Base-by-base conservation (phyloP, 2,329 filamentous ascomycete genomes). In the Arthrobotrys pseudoclavata region DNA sequence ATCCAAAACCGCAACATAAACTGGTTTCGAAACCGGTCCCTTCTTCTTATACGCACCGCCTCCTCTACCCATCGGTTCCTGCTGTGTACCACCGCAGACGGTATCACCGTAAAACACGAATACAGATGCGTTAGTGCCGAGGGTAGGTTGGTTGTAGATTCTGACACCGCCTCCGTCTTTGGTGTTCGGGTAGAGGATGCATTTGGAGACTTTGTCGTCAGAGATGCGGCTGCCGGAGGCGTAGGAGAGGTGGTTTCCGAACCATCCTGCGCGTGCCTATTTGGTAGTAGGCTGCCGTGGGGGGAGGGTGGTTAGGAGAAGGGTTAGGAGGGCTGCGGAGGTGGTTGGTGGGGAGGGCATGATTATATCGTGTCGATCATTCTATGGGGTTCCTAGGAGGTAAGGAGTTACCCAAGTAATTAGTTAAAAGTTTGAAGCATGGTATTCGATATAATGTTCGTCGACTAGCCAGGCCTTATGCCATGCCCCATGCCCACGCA, bases 1-100 rank as follows among this genome's bases (percentile, higher is more conserved):
- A 31, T 68, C 63, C 18, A 75, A 50, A 22, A 75, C 47, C 12
- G 70, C 70, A 2, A 75, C 45, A 15, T 53, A 68, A 12, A 20
- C 0, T 3, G 63, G 70, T 4, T 52, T 61, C n/a, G 15, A 7
- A 29, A n/a, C n/a, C 20, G 47, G 20, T 10, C 12, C 1, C 15
- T 42, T 29, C 10, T 4, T 24, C 12, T 47, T 26, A n/a, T 18
- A 31, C 13, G 57, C 20, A 2, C 57, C 47, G 10, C 1, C 1
- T 18, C 45, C 42, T 2, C 31, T 26, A 4, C 29, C 31, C 1
- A 1, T 24, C 1, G 53, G 18, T 5, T 42, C 26, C n/a, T 13
- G 18, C 20, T 62, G 40, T 0, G 15, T 34, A 9, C 4, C 20
- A 15, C 70, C 70, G 18, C 70, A 75, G 6, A 37, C 37, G 9